Percentiles rank a stretch among this genome's conserved stretches.
Evolutionary conservation across 73 alveolate species (phyloP).

Genomic region (Tetrahymena borealis): DNA sequence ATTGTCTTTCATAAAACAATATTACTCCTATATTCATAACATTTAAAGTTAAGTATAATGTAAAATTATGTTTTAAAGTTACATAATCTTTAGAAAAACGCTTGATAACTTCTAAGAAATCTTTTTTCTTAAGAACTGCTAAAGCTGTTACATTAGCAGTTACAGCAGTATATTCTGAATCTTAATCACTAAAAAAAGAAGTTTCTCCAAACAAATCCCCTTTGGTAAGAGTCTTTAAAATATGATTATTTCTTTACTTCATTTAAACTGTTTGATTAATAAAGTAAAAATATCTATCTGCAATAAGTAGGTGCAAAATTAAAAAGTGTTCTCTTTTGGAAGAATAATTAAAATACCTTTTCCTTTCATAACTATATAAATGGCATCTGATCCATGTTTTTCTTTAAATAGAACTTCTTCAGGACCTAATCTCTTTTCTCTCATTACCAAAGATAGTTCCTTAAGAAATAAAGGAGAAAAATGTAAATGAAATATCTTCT

Average conservation of each 20-base stretch:
- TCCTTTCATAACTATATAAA: not conserved
- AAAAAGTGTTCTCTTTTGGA: not conserved
- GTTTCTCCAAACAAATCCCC: not conserved
- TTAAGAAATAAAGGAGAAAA: not conserved
- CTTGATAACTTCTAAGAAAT: not conserved
- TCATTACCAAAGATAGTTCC: not conserved
- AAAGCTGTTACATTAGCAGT: not conserved
- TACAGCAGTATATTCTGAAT: not conserved
- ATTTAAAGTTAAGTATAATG: not conserved
- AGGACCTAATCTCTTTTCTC: conserved; percentile 37
- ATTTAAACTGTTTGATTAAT: not conserved
- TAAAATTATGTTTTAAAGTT: not conserved
- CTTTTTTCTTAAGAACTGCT: not conserved
- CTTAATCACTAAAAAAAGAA: not conserved
- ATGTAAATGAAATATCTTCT: not conserved
- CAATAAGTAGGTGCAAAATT: not conserved
- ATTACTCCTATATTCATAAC: not conserved
- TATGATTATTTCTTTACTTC: not conserved
- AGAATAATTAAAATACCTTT: not conserved
- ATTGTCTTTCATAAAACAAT: not conserved
- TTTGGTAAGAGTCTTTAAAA: not conserved
- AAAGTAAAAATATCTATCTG: not conserved
- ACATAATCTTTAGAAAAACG: not conserved
- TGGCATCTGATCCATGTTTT: not conserved
- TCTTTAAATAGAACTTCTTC: conserved; percentile 29